Base-by-base conservation (phyloP, 345 rosid genomes). In the Luvunga scandens region DNA sequence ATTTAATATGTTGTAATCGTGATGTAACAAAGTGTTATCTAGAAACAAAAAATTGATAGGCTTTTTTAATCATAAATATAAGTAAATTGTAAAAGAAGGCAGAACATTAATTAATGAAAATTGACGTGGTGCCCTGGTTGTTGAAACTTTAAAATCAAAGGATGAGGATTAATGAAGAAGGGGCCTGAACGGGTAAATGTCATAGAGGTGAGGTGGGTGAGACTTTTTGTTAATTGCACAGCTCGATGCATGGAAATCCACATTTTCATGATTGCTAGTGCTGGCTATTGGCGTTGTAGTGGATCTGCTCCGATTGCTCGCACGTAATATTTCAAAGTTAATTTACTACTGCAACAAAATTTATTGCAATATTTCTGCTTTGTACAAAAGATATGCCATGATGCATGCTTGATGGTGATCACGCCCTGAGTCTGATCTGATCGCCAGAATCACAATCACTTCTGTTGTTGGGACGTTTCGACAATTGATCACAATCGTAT, bases 211-310 rank as follows among this genome's bases (percentile, higher is more conserved):
- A 30, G 27, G 50, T 48, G 22, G 55, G 24, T 42, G 24, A 72
- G 72, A 24, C 57, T 48, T 79, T 64, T 63, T 13, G 55, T 34
- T 25, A 30, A 66, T 77, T 55, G 79, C 77, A 84, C 57, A 84
- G 87, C 84, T 86, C 84, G 83, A 86, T 86, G 87, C 87, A 80
- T 81, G 87, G 81, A 71, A 81, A 75, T 68, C 79, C 79, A 72
- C 78, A 66, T 19, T 65, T 75, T 80, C 83, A 84, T 86, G 82
- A 83, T 86, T 75, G 82, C 28, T 45, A 12, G 50, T 0, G 18
- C 18, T 71, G 68, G 81, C 70, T 61, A 75, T 67, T 53, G 81
- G 78, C 24, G 69, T 27, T 55, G 31, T 62, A 77, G 73, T 79
- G 82, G 64, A 73, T 75, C 71, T 72, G 57, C 6, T 53, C 21